Percentiles rank a stretch among this genome's conserved stretches.
Evolutionary conservation across 495 filamentous ascomycete species (phyloP).

Genomic region (Stereocaulon alpinum): DNA sequence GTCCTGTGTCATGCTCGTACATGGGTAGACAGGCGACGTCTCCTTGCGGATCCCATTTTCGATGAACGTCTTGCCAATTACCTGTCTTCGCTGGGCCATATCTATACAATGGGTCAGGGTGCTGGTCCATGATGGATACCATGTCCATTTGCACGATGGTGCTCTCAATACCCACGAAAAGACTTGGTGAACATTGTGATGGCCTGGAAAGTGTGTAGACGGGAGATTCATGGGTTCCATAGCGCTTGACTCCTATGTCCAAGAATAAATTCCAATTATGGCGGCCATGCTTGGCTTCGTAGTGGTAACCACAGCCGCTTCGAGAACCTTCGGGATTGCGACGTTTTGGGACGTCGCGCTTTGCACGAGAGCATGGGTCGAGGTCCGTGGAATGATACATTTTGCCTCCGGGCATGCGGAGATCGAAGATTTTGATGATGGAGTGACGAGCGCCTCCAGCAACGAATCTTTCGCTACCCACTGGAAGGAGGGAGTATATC

Average conservation of each 20-base stretch:
- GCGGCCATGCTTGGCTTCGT: neutral
- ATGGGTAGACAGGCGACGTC: constrained; percentile 13
- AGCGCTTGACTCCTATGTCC: constrained; percentile 15
- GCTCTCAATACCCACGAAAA: constrained; percentile 49
- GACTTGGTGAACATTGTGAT: constrained; percentile 41
- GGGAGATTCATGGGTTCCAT: constrained; percentile 32
- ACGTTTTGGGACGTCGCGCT: neutral
- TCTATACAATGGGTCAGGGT: constrained; percentile 17
- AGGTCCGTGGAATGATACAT: constrained; percentile 26
- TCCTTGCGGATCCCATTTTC: constrained; percentile 15
- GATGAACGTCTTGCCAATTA: constrained; percentile 3
- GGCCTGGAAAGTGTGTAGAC: constrained; percentile 52
- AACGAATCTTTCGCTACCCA: constrained; percentile 47
- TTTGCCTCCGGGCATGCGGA: constrained; percentile 42
- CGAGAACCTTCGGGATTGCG: neutral
- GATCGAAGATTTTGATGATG: constrained; percentile 55
- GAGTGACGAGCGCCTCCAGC: constrained; percentile 46
- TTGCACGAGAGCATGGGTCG: neutral
- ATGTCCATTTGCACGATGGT: constrained; percentile 45
- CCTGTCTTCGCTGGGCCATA: neutral
- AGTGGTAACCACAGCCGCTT: neutral
- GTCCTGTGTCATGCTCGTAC: constrained; percentile 14
- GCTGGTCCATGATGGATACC: constrained; percentile 28
- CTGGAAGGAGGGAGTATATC: constrained; percentile 49
- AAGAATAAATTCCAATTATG: constrained; percentile 20